Conservation (phyloP, 768 basidiomycete genomes). For the Naganishia antarctica region DNA sequence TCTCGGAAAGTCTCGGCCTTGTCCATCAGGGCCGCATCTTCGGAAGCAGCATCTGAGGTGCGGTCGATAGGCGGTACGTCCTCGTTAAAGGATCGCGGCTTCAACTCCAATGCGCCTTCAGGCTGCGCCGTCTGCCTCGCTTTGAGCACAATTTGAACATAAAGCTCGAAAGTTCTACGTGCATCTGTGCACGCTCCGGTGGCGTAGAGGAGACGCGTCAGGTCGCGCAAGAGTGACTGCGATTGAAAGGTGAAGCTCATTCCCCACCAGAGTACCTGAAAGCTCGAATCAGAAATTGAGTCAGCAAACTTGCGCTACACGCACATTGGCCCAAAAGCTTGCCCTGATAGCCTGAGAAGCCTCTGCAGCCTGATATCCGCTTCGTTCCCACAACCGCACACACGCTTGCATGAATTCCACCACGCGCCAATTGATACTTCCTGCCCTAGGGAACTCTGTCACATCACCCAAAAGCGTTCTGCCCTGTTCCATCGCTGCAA, state of each 20-base stretch:
- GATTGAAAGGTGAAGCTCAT: constrained; percentile 92
- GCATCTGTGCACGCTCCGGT: constrained; percentile 38
- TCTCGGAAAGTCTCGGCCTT: constrained; percentile 33
- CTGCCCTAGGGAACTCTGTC: constrained; percentile 75
- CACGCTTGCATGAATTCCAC: constrained; percentile 78
- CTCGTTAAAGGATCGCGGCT: constrained; percentile 18
- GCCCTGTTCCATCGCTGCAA: constrained; percentile 67
- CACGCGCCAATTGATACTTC: constrained; percentile 69
- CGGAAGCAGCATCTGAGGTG: constrained; percentile 6
- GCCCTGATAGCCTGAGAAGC: constrained; percentile 68
- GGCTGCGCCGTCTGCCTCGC: constrained; percentile 60
- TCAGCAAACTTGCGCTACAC: no score
- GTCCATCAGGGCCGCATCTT: constrained; percentile 14
- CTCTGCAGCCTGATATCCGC: constrained; percentile 60
- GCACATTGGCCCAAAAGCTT: constrained; percentile 6
- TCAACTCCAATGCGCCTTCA: constrained; percentile 45
- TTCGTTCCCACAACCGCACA: constrained; percentile 74
- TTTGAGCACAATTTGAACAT: constrained; percentile 78
- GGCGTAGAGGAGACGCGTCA: constrained; percentile 70
- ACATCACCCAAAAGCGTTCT: constrained; percentile 62
- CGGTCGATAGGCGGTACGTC: constrained; percentile 4
- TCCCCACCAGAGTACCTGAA: constrained; percentile 84
- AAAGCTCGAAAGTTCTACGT: constrained; percentile 70
- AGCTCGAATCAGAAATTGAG: no score
- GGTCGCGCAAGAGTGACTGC: constrained; percentile 74